Conservation (phyloP, 148 eudicot genomes). For the Hydrangea macrophylla region DNA sequence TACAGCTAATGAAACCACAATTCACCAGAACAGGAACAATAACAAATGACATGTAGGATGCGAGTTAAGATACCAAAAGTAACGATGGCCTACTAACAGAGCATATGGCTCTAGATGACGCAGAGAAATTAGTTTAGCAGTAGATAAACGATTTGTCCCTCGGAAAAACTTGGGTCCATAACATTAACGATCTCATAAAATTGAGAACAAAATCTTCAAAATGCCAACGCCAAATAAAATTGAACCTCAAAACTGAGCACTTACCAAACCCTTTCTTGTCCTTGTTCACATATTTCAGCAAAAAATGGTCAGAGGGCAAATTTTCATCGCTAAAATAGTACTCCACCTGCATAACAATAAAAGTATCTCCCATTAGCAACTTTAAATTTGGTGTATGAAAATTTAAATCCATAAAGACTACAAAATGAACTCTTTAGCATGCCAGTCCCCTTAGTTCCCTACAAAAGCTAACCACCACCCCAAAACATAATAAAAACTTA, state of each 20-base stretch:
- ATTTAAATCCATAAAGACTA: not conserved
- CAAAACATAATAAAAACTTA: too few species aligned
- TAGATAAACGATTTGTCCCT: not conserved
- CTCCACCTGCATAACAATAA: slow-evolving; percentile 64
- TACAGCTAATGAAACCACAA: too few species aligned
- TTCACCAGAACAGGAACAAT: too few species aligned
- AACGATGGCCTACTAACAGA: too few species aligned
- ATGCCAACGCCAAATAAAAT: not conserved
- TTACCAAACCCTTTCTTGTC: slow-evolving; percentile 70
- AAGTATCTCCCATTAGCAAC: not conserved
- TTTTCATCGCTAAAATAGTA: slow-evolving; percentile 92
- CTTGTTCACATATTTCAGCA: slow-evolving; percentile 63
- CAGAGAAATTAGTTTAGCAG: not conserved
- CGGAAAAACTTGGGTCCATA: not conserved
- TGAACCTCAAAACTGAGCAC: slow-evolving; percentile 13
- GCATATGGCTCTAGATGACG: too few species aligned
- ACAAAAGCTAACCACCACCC: not conserved
- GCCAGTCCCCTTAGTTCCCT: not conserved
- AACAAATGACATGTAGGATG: too few species aligned
- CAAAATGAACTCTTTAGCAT: not conserved
- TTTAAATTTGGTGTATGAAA: not conserved
- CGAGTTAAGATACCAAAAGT: too few species aligned
- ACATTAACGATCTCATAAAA: not conserved
- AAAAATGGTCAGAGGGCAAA: slow-evolving; percentile 67
- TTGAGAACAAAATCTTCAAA: not conserved